These are phyloP conservation scores for Skeletonema costatum DNA, from an alignment of 108 stramenopile species.

Conservation along the genomic window DNA sequence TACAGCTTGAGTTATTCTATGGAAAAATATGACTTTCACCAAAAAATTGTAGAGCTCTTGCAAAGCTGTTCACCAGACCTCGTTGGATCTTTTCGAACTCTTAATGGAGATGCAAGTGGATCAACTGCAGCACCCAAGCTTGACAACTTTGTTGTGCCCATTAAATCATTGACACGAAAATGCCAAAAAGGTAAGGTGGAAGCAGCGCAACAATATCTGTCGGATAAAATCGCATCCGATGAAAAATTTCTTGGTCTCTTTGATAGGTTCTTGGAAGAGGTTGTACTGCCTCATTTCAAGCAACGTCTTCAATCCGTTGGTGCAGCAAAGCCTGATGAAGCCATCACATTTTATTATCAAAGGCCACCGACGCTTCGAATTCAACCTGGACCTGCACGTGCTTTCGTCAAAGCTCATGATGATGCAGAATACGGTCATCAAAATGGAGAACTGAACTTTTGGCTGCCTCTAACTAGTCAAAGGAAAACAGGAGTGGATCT, in stretches of 20 bases:
- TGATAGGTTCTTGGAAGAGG: slow-evolving; percentile 69
- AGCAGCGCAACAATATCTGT: slow-evolving; percentile 77
- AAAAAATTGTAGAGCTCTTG: slow-evolving; percentile 53
- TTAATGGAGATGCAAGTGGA: slow-evolving; percentile 12
- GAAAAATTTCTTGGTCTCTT: slow-evolving; percentile 67
- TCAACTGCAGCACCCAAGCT: slow-evolving; percentile 19
- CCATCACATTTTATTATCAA: slow-evolving; percentile 80
- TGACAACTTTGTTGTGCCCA: slow-evolving; percentile 77
- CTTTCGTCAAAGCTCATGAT: slow-evolving; percentile 76
- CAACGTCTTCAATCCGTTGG: slow-evolving; percentile 43
- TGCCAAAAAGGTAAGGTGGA: slow-evolving; percentile 73
- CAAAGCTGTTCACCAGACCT: slow-evolving; percentile 57
- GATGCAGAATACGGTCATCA: slow-evolving; percentile 92
- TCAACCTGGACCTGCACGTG: slow-evolving; percentile 86
- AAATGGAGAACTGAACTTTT: slow-evolving; percentile 90
- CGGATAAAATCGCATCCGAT: slow-evolving; percentile 60
- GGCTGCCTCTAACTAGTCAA: slow-evolving; percentile 82
- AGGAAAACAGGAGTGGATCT: slow-evolving; percentile 73
- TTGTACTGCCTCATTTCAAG: slow-evolving; percentile 72
- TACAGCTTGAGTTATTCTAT: slow-evolving; percentile 52
- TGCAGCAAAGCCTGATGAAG: slow-evolving; percentile 6
- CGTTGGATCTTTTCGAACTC: slow-evolving; percentile 51
- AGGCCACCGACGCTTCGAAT: slow-evolving; percentile 86
- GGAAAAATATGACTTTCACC: slow-evolving; percentile 54
- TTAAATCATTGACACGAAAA: slow-evolving; percentile 56